These are phyloP conservation scores for Allodekkera sacchari DNA, from an alignment of 805 yeast genomes.

Conservation along the genomic window DNA sequence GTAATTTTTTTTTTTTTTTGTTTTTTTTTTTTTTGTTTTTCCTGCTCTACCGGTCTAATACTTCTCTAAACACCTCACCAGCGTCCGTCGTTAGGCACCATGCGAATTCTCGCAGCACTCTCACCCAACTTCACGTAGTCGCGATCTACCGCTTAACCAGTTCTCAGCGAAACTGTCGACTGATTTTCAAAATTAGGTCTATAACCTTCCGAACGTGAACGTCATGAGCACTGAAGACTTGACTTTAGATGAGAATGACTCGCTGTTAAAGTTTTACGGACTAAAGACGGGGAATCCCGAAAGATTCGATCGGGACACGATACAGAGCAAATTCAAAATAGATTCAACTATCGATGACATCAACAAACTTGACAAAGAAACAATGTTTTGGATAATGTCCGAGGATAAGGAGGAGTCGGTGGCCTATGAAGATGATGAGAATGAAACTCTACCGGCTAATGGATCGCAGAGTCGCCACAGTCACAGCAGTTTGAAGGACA, in stretches of 20 bases:
- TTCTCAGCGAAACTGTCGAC: too few relatives aligned
- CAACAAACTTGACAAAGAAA: slow-evolving; percentile 16
- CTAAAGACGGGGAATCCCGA: slow-evolving; percentile 34
- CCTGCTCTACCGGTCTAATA: too few relatives aligned
- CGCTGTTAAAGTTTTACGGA: slow-evolving; percentile 30
- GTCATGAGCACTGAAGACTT: not conserved
- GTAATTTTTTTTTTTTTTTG: too few relatives aligned
- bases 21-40: too few relatives aligned
- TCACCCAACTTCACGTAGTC: too few relatives aligned
- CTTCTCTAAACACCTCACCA: too few relatives aligned
- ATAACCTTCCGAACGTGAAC: not conserved
- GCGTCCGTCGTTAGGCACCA: too few relatives aligned
- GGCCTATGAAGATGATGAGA: not conserved
- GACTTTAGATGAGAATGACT: slow-evolving; percentile 7
- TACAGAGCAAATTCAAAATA: slow-evolving; percentile 8
- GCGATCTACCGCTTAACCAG: too few relatives aligned
- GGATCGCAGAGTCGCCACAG: not conserved
- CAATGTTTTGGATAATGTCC: slow-evolving; percentile 15
- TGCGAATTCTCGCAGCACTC: too few relatives aligned
- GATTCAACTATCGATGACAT: slow-evolving; percentile 12
- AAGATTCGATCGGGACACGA: slow-evolving; percentile 17
- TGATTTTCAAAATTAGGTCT: too few relatives aligned
- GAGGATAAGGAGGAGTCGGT: slow-evolving; percentile 10
- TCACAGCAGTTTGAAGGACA: slow-evolving; percentile 3
- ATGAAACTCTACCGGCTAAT: slow-evolving; percentile 1